Evolutionary conservation across 345 rosid species (phyloP), one percentile per base, ranked within the genome.

Genomic region (Odontarrhena argentea): DNA sequence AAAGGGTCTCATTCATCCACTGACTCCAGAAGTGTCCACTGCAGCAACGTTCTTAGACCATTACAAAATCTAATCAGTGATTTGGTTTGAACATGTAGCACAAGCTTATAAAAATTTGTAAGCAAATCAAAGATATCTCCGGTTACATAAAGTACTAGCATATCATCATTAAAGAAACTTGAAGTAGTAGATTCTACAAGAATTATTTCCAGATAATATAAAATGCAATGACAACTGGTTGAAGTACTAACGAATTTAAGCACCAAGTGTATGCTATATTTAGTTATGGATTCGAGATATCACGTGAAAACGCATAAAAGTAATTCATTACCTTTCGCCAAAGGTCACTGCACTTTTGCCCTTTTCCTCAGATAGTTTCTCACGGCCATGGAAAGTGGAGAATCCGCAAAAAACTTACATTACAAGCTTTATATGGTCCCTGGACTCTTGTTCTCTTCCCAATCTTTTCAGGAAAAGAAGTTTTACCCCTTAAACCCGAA

Each of bases 361-460:
- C 32, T 56, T 56, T 68, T 56, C 64, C 26, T 47, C 38, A 41
- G 12, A 48, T 38, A 53, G 11, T 55, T 61, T 24, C 60, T 65
- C 55, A 42, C 67, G 65, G 49, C 76, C 71, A 25, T 73, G 48
- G 37, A 65, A 55, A 50, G 66, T 73, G 71, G 76, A 58, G 76
- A 73, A 65, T 63, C 71, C 42, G 47, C 55, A 73, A 35, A 65
- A 57, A 41, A 59, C 40, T 37, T 26, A 53, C 42, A 10, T 25
- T 14, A 8, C 61, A 58, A 24, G 60, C 76, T 42, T 57, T 42
- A 51, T 35, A 34, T 58, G 71, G 71, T 72, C 76, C 76, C 14
- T 65, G 12, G 59, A 42, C 41, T 57, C 65, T 72, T 63, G 28
- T 72, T 65, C 71, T 63, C 69, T 55, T 63, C 56, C 51, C 44